Evolutionary conservation across 2,329 filamentous ascomycete species (phyloP).

Genomic region (Pseudogymnoascus sp.): DNA sequence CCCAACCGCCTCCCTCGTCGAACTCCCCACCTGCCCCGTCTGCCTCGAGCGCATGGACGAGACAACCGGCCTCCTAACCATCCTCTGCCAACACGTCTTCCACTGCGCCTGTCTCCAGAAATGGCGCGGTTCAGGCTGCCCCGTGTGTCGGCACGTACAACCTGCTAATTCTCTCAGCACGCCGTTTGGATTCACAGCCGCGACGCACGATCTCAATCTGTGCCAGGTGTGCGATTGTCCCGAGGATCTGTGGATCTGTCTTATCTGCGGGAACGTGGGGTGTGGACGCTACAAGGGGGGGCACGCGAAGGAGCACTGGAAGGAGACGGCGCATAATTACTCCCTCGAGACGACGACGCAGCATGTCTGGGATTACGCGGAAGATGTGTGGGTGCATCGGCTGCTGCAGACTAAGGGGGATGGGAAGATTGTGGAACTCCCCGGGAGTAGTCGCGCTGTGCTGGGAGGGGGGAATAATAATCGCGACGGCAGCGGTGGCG

Average conservation of each 20-base stretch:
- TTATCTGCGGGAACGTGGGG: conserved; percentile 87
- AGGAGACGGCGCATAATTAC: conserved; percentile 82
- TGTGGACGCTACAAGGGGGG: conserved; percentile 92
- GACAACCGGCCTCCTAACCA: conserved; percentile 87
- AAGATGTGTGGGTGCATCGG: conserved; percentile 91
- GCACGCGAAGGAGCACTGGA: conserved; percentile 90
- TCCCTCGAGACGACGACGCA: conserved; percentile 89
- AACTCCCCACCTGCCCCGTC: conserved; percentile 91
- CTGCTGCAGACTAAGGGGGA: conserved; percentile 91
- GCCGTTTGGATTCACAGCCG: conserved; percentile 22
- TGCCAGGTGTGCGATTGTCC: conserved; percentile 76
- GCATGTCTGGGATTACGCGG: conserved; percentile 96
- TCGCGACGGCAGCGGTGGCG: not conserved
- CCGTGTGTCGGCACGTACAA: conserved; percentile 86
- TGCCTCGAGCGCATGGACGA: conserved; percentile 92
- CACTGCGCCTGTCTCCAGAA: conserved; percentile 94
- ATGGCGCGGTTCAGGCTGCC: conserved; percentile 90
- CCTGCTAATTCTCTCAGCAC: conserved; percentile 40
- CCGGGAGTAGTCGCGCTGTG: conserved; percentile 31
- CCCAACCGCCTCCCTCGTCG: conserved; percentile 74
- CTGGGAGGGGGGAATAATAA: conserved; percentile 7
- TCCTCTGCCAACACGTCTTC: conserved; percentile 95
- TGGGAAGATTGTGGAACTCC: conserved; percentile 87
- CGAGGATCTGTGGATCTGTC: conserved; percentile 86
- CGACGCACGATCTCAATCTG: conserved; percentile 52